These are phyloP conservation scores for Myxozyma udenii DNA, from an alignment of 805 yeast species.

Conservation along the genomic window DNA sequence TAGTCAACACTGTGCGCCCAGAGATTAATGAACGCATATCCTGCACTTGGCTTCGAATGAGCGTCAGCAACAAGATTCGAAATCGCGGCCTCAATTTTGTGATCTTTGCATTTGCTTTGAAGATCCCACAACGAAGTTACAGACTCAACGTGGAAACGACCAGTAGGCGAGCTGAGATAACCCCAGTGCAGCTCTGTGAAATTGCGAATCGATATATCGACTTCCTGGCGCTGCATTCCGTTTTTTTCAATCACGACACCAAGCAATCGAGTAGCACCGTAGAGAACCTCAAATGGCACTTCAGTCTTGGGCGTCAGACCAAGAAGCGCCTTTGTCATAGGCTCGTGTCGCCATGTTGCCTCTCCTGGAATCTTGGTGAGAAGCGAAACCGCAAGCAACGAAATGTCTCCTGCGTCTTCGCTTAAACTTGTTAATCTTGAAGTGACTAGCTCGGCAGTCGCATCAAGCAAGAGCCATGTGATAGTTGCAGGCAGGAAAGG, in stretches of 20 bases:
- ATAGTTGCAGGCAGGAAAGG: constrained; percentile 49
- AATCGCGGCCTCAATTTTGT: constrained; percentile 69
- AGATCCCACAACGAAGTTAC: constrained; percentile 63
- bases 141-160: constrained; percentile 64
- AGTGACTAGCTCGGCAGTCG: constrained; percentile 21
- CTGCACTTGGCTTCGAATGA: constrained; percentile 41
- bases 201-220: constrained; percentile 24
- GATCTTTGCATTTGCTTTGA: constrained; percentile 49
- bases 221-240: constrained; percentile 21
- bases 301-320: constrained; percentile 13
- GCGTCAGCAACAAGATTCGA: constrained; percentile 51
- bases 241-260: constrained; percentile 26
- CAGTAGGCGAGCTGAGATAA: constrained; percentile 49
- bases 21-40: constrained; percentile 57
- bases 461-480: constrained; percentile 42
- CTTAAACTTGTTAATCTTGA: constrained; percentile 10
- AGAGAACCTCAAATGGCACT: constrained; percentile 25
- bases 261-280: constrained; percentile 27
- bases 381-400: constrained; percentile 31
- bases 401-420: constrained; percentile 21
- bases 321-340: constrained; percentile 37
- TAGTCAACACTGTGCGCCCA: constrained; percentile 73
- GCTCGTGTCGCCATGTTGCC: constrained; percentile 39
- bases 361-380: constrained; percentile 49
- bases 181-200: constrained; percentile 47